phyloP scores from a whole-genome alignment of 768 basidiomycete genomes.

The Pholiota microspora region DNA sequence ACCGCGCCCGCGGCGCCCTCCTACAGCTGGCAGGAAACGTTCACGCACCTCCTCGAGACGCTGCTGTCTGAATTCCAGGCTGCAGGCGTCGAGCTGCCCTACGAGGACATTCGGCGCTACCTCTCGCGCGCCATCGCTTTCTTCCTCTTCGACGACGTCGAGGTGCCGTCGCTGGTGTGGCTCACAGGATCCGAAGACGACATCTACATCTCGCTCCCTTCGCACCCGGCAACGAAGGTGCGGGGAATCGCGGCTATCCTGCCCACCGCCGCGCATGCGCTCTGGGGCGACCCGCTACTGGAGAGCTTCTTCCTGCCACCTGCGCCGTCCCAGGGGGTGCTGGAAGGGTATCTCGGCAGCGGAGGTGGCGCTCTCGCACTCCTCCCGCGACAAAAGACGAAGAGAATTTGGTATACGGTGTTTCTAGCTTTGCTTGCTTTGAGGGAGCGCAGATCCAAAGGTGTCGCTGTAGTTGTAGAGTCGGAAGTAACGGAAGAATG shows the following conservation, averaged over 20 bases:
- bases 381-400: slow-evolving; percentile 70
- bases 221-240: slow-evolving; percentile 16
- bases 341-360: slow-evolving; percentile 57
- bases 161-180: slow-evolving; percentile 67
- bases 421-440: slow-evolving; percentile 60
- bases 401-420: slow-evolving; percentile 73
- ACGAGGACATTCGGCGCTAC: slow-evolving; percentile 42
- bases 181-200: slow-evolving; percentile 59
- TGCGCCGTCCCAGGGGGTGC: slow-evolving; percentile 47
- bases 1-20: slow-evolving; percentile 33
- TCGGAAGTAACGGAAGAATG: slow-evolving; percentile 29
- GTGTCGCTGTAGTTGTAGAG: not conserved
- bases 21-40: slow-evolving; percentile 78
- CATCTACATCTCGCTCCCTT: slow-evolving; percentile 45
- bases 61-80: slow-evolving; percentile 45
- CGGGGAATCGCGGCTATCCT: slow-evolving; percentile 44
- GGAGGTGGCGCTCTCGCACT: slow-evolving; percentile 49
- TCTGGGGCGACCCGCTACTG: slow-evolving; percentile 78
- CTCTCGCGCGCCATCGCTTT: slow-evolving; percentile 72
- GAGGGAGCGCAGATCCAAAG: slow-evolving; percentile 27
- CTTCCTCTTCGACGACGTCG: slow-evolving; percentile 76
- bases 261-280: slow-evolving; percentile 48
- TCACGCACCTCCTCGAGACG: slow-evolving; percentile 56
- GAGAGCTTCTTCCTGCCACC: slow-evolving; percentile 59
- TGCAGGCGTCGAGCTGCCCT: slow-evolving; percentile 31